Conservation (phyloP, 2,329 filamentous ascomycete genomes). For the Exophiala calicioides region DNA sequence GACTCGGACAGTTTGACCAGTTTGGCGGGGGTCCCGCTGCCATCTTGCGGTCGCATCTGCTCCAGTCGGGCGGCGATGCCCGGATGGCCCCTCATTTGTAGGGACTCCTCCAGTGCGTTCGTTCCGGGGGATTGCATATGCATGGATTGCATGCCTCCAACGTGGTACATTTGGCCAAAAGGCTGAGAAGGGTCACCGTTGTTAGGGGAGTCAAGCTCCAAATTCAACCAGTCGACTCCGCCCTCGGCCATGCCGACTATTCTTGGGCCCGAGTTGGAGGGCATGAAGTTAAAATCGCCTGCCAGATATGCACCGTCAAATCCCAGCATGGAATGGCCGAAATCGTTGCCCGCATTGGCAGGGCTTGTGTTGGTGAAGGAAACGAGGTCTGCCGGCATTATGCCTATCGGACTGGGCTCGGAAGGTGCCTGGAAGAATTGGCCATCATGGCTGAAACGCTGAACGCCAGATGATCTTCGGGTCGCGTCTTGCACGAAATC, state of each 20-base stretch:
- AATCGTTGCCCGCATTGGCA: conserved; percentile 11
- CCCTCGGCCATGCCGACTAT: conserved; percentile 20
- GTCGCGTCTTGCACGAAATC: conserved; percentile 2
- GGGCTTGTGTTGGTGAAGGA: conserved; percentile 19
- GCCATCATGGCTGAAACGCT: conserved; percentile 3
- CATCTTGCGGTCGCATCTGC: conserved; percentile 8
- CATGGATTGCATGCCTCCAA: conserved; percentile 5
- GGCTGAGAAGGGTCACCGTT: conserved; percentile 10
- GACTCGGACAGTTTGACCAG: conserved; percentile 5
- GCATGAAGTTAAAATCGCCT: conserved; percentile 20
- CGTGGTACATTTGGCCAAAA: conserved; percentile 9
- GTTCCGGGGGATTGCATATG: conserved; percentile 5
- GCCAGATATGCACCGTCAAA: conserved; percentile 18
- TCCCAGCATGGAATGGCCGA: conserved; percentile 13
- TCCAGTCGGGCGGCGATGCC: conserved; percentile 2
- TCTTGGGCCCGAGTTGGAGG: conserved; percentile 13
- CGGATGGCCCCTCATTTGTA: conserved; percentile 8
- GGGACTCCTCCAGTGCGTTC: neutral
- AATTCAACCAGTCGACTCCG: conserved; percentile 18
- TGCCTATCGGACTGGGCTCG: conserved; percentile 9
- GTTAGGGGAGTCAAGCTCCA: conserved; percentile 21
- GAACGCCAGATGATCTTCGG: conserved; percentile 1
- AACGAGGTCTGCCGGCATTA: conserved; percentile 18
- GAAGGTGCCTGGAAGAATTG: conserved; percentile 14
- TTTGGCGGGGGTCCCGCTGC: conserved; percentile 1